Evolutionary conservation across 768 basidiomycete species (phyloP), one percentile per base, ranked within the genome.

Genomic region (Imleria badia): DNA sequence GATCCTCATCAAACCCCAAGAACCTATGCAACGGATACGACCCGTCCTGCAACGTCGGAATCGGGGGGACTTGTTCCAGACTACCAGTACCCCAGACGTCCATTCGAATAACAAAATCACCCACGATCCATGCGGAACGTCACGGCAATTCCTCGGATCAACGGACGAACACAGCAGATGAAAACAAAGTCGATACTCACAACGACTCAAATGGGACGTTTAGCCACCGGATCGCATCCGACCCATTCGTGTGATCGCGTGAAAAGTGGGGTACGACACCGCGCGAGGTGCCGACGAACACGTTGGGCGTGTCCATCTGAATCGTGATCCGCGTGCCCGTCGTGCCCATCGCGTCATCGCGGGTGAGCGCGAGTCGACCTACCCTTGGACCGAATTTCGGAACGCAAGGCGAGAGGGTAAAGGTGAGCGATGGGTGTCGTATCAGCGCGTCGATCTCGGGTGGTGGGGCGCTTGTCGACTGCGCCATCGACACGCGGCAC

Each of bases 171-270:
- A 30, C n/a, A n/a, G 20, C 19, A 10, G 34, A 43, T 23, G 19
- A 33, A 51, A 34, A 47, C 5, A 13, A 11, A n/a, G 12, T 14
- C n/a, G 26, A 46, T 23, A 78, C 85, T 81, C 70, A 92, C 91
- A 92, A 93, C 19, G 84, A 79, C 71, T 93, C 91, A 63, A 91
- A 92, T 1, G 90, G 83, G 0, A 91, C 72, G 55, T 87, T 79
- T 0, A 88, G 69, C 81, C 87, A 89, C 53, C 68, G 76, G 31
- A 89, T 78, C 1, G 82, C 76, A 10, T 71, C 60, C 1, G 80
- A 80, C 29, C 60, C 58, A 19, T 63, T 62, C 22, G 78, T 69
- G 52, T 88, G 81, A 61, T 90, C 89, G 41, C 81, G 73, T 8
- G 87, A 85, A 6, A 92, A 73, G 68, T 93, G 91, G 1, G 86